A percentile compares a stretch with the other conserved stretches of the same genome.
These are phyloP conservation scores for Vigna unguiculata DNA, from an alignment of 306 rosid species.

Conservation along the genomic window DNA sequence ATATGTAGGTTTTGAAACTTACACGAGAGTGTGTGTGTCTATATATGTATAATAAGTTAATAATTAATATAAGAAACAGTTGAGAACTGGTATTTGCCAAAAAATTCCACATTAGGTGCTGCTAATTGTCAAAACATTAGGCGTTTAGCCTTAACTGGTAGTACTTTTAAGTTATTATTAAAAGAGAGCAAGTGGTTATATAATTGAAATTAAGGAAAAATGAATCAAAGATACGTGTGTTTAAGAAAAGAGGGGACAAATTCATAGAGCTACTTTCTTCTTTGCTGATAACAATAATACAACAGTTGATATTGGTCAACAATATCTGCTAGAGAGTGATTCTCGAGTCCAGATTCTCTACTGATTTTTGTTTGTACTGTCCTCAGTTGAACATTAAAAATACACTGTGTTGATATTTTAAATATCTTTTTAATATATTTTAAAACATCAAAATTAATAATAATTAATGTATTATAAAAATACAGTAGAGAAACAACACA, in stretches of 20 bases:
- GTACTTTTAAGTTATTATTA: conserved; percentile 6
- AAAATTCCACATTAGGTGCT: conserved; percentile 28
- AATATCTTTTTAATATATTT: too few species aligned
- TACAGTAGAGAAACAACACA: too few species aligned
- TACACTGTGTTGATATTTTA: too few species aligned
- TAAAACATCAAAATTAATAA: too few species aligned
- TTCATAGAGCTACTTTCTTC: not conserved
- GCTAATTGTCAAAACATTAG: conserved; percentile 36
- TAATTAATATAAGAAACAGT: not conserved
- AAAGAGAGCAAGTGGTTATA: conserved; percentile 13
- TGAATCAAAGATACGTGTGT: not conserved
- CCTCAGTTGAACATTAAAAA: too few species aligned
- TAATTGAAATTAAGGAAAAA: conserved; percentile 14
- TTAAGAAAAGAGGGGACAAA: not conserved
- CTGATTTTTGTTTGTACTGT: too few species aligned
- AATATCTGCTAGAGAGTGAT: not conserved
- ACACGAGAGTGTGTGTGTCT: not conserved
- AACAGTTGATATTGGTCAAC: not conserved
- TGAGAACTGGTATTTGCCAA: not conserved
- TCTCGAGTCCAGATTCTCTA: too few species aligned
- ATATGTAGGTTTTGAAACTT: not conserved
- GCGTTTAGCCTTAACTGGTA: conserved; percentile 1
- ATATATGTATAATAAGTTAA: too few species aligned
- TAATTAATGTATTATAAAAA: too few species aligned
- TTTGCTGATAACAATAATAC: not conserved